Base-by-base conservation (phyloP, 164 flowering plant genomes). In the Dillenia turbinata region DNA sequence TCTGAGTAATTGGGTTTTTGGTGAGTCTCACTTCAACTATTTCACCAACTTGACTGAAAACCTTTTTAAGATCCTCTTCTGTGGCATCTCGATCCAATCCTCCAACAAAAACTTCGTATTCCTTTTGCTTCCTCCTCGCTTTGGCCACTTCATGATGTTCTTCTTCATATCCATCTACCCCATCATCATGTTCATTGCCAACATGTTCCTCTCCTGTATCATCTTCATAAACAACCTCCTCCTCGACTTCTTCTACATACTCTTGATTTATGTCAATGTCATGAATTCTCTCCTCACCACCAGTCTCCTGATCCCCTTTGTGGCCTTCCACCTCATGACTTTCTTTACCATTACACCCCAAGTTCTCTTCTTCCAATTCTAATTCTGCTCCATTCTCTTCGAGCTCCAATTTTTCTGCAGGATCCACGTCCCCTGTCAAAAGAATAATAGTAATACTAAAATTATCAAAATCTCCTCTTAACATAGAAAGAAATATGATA, bases 91-190 rank as follows among this genome's bases (percentile, higher is more conserved):
- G 56, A 47, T 70, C 75, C 63, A 73, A 67, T 17, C 79, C 79
- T 10, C 74, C 74, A 33, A 76, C 77, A 61, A 74, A 77, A 8
- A 77, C 49, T 56, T 77, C 81, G 16, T 68, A 74, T 45, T 74
- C 76, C 63, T 74, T 77, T 15, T 71, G 57, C 52, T 71, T 74
- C 12, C 77, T 63, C 47, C 79, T 54, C 65, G 72, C 73, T 50
- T 71, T 64, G 60, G 58, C 69, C 9, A 74, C 64, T 33, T 69
- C 74, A 54, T 71, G 72, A 47, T 68, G 74, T 61, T 70, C 75
- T 3, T 63, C 77, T 62, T 73, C 75, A 17, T 64, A 67, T 44
- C 53, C 62, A 24, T 61, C 65, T 8, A 43, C 55, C 16, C 46
- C 63, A 14, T 61, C 70, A 1, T 43, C 52, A 24, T 60, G 62